Evolutionary conservation across 1,139 yeast genomes (phyloP), one percentile per base, ranked within the genome.

Genomic region (Kluyveromyces sp.): DNA sequence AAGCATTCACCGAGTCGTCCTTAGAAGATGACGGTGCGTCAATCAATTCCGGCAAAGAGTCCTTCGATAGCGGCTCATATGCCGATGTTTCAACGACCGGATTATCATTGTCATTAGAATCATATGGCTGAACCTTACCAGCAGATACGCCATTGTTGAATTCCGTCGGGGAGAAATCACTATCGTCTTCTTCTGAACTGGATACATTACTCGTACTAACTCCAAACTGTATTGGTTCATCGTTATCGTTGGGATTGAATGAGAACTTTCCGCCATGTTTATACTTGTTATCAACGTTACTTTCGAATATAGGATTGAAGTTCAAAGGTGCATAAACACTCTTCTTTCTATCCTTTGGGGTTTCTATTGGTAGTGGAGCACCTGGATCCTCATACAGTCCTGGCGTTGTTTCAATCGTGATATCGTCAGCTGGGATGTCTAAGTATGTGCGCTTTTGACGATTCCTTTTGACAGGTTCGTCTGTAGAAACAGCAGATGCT

Each of bases 241-340:
- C 64, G 22, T 49, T 56, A 36, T 54, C 55, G 12, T 49, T 44
- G 6, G 63, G 60, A 28, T 58, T 58, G 11, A 61, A 46, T 2
- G 80, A 85, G 56, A 83, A 87, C 55, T 86, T 83, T 2, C 96
- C 96, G 4, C 96, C 96, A 53, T 76, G 75, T 6, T 85, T 83
- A 54, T 87, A 87, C 56, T 87, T 87, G 45, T 84, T 79, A 59
- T 87, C 95, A 22, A 87, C 80, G 48, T 77, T 79, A 41, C 78
- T 76, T 49, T 79, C 79, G 42, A 86, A 85, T 30, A 80, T 74
- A 0, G 95, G 94, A 54, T 85, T 84, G 64, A 87, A 87, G 36
- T 75, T 72, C 30, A 87, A 69, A 0, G 95, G 95, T 0, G 95
- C 85, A 60, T 85, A 87, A 1, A 80, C 76, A 33, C 92, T 83